phyloP scores from a whole-genome alignment of 1,139 yeast genomes.

The Lodderomyces orthopsilosis region DNA sequence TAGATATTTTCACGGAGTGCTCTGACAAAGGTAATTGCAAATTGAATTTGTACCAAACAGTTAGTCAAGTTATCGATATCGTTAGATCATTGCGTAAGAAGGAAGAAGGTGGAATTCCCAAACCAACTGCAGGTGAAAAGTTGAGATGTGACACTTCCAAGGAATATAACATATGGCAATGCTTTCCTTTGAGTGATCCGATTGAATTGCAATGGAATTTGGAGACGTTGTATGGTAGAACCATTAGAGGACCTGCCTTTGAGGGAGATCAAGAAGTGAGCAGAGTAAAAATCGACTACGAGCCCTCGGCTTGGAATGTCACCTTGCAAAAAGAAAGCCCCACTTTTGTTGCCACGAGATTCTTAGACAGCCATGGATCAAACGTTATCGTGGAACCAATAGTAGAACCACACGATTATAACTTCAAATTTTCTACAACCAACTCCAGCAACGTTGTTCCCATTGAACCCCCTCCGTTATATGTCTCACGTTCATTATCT shows the following conservation, averaged over 20 bases:
- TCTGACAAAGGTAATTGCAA: constrained; percentile 42
- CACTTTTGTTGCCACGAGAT: constrained; percentile 12
- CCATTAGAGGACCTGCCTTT: constrained; percentile 63
- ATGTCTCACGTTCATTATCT: constrained; percentile 80
- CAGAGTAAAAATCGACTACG: constrained; percentile 43
- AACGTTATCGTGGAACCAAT: constrained; percentile 24
- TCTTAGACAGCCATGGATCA: constrained; percentile 14
- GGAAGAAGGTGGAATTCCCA: constrained; percentile 70
- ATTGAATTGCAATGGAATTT: constrained; percentile 53
- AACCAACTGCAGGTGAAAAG: constrained; percentile 65
- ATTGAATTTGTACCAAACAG: constrained; percentile 62
- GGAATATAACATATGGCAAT: constrained; percentile 58
- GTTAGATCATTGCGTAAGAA: constrained; percentile 61
- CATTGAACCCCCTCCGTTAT: constrained; percentile 56
- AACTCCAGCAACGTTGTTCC: constrained; percentile 20
- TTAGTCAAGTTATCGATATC: constrained; percentile 73
- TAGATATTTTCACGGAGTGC: constrained; percentile 71
- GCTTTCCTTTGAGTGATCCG: constrained; percentile 72
- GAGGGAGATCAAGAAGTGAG: constrained; percentile 35
- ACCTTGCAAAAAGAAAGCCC: constrained; percentile 20
- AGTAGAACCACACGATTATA: constrained; percentile 29
- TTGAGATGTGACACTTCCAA: constrained; percentile 71
- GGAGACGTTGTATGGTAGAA: constrained; percentile 66
- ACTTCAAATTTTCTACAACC: constrained; percentile 31
- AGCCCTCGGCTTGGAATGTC: constrained; percentile 49